Evolutionary conservation across 2,329 filamentous ascomycete genomes (phyloP).

Genomic region (Colletotrichum tropicale): DNA sequence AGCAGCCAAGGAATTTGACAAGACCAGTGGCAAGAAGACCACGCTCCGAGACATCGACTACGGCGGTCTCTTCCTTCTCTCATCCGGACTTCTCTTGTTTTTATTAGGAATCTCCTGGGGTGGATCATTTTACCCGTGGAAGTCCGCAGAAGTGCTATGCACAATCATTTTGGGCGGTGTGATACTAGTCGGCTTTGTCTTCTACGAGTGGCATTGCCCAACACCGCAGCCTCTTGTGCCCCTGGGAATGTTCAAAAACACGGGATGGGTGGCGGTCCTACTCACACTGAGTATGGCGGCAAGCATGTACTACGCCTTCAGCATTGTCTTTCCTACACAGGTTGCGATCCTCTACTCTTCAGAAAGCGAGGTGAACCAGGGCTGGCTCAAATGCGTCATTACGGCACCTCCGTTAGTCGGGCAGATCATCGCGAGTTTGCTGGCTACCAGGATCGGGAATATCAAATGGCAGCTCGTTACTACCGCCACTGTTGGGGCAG

Average conservation of each 20-base stretch:
- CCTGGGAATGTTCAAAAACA: slow-evolving; percentile 36
- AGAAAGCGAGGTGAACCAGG: not conserved
- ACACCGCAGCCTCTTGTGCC: slow-evolving; percentile 38
- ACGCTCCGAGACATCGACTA: not conserved
- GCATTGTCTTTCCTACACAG: slow-evolving; percentile 28
- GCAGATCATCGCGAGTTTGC: not conserved
- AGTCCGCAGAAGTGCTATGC: slow-evolving; percentile 39
- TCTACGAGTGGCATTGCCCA: slow-evolving; percentile 37
- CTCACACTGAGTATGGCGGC: slow-evolving; percentile 33
- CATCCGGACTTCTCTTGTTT: slow-evolving; percentile 46
- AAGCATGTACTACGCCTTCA: slow-evolving; percentile 36
- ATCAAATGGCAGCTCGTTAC: not conserved
- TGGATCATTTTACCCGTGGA: slow-evolving; percentile 44
- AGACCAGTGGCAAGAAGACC: not conserved
- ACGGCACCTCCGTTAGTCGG: not conserved
- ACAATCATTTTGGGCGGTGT: slow-evolving; percentile 37
- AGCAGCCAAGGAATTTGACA: not conserved
- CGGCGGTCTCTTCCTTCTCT: slow-evolving; percentile 46
- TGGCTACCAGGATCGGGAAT: not conserved
- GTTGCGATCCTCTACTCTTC: not conserved
- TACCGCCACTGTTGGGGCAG: not conserved
- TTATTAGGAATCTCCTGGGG: slow-evolving; percentile 50
- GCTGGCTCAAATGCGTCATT: not conserved
- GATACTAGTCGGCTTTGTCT: slow-evolving; percentile 35
- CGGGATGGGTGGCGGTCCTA: slow-evolving; percentile 28